Base-by-base conservation (phyloP, 2,329 filamentous ascomycete genomes). In the Penicillium aurantiogriseum region DNA sequence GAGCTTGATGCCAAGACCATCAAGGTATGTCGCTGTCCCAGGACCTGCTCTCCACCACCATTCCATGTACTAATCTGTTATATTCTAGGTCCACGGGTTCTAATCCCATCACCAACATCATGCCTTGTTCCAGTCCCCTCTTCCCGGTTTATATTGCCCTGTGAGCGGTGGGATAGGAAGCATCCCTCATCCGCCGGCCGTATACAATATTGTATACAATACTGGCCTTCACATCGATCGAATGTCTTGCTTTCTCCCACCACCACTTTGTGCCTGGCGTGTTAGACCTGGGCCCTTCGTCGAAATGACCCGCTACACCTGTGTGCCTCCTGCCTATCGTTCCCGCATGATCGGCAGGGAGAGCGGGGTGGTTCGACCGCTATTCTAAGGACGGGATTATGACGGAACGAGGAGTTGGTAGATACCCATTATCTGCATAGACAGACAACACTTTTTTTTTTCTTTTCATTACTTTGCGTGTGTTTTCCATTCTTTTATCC, bases 1-100 rank as follows among this genome's bases (percentile, higher is more conserved):
- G 91, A 91, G 79, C 88, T 97, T 76, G 91, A 97, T 81, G 84
- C 88, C 79, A 96, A 97, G 87, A 95, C 89, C 81, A 96, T 97
- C 82, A 97, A 97, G 86, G 90, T 93, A 74, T 60, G 70, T 62
- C 52, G 44, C 23, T 35, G 10, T 39, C 23, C 36, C 43, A 15
- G 10, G n/a, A 11, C n/a, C 9, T 15, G 19, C 23, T 19, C 25
- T 43, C 47, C 39, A 11, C 46, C 27, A 19, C 15, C 11, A 25
- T 13, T 19, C n/a, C 23, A 39, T 42, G 9, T 4, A 44, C 57
- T 64, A 55, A 64, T 52, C 11, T 43, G 23, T 38, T n/a, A 25
- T 35, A 9, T 21, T 44, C 19, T 58, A 79, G 77, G 79, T 81
- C 74, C 79, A 81, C 69, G 79, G 79, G 62, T 81, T 81, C 76